Evolutionary conservation across 2,329 filamentous ascomycete genomes (phyloP).

Genomic region (Mycogone perniciosa): DNA sequence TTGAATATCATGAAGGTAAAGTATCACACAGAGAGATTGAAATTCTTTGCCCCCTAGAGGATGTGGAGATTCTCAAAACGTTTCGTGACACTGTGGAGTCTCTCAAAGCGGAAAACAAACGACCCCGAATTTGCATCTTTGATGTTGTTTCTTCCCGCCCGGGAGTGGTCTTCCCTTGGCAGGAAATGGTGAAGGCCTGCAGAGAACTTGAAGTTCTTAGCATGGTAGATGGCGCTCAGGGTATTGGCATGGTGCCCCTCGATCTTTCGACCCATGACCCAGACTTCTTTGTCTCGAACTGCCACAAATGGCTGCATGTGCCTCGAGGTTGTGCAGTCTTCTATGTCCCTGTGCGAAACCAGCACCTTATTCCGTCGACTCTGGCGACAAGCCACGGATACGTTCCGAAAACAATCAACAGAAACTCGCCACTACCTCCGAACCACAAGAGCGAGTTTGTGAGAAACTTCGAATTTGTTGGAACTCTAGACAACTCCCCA

Average conservation of each 20-base stretch:
- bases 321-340: slow-evolving; percentile 77
- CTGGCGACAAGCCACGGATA: slow-evolving; percentile 80
- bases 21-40: slow-evolving; percentile 47
- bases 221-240: slow-evolving; percentile 79
- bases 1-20: slow-evolving; percentile 35
- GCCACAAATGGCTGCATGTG: slow-evolving; percentile 83
- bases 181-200: slow-evolving; percentile 58
- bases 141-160: slow-evolving; percentile 77
- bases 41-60: slow-evolving; percentile 62
- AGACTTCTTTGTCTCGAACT: slow-evolving; percentile 84
- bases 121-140: slow-evolving; percentile 60
- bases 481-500: slow-evolving; percentile 66
- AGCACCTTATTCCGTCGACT: slow-evolving; percentile 65
- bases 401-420: slow-evolving; percentile 33
- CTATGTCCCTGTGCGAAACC: slow-evolving; percentile 71
- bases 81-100: slow-evolving; percentile 55
- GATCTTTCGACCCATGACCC: slow-evolving; percentile 62
- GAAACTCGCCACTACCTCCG: slow-evolving; percentile 36
- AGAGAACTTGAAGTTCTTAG: slow-evolving; percentile 61
- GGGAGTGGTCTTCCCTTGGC: slow-evolving; percentile 73
- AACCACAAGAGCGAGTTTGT: slow-evolving; percentile 54
- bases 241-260: slow-evolving; percentile 69
- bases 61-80: slow-evolving; percentile 54
- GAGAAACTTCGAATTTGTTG: slow-evolving; percentile 67
- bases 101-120: slow-evolving; percentile 50